Conservation (phyloP, 2,329 filamentous ascomycete species). For the Penicillium sp. region DNA sequence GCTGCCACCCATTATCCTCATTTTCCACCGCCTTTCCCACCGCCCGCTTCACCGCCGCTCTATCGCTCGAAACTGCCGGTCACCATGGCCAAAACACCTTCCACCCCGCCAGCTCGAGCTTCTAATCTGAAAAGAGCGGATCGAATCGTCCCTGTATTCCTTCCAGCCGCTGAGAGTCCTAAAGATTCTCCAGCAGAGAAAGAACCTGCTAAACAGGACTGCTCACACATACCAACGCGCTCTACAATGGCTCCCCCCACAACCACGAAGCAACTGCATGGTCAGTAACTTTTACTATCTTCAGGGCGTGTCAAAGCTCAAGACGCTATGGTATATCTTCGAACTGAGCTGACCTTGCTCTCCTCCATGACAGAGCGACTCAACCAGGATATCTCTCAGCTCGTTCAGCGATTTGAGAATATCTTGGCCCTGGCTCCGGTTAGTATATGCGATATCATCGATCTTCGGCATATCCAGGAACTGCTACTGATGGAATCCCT, state of each 20-base stretch:
- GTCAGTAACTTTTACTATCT: slow-evolving; percentile 12
- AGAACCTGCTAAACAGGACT: neutral
- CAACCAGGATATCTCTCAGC: slow-evolving; percentile 40
- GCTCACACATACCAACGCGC: neutral
- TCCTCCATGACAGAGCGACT: slow-evolving; percentile 36
- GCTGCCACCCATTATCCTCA: neutral
- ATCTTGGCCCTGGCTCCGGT: slow-evolving; percentile 51
- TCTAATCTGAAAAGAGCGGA: neutral
- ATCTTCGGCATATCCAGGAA: neutral
- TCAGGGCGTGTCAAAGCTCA: neutral
- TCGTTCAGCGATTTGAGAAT: slow-evolving; percentile 51
- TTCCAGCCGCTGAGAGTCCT: neutral
- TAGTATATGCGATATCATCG: slow-evolving; percentile 6
- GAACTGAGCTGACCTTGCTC: neutral
- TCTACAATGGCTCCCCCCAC: slow-evolving; percentile 31
- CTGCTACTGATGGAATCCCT: neutral
- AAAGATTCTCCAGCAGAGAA: neutral
- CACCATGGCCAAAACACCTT: neutral
- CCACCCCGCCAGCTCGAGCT: neutral
- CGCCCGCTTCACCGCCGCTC: neutral
- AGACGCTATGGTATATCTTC: neutral
- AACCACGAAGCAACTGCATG: slow-evolving; percentile 24
- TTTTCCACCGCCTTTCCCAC: neutral
- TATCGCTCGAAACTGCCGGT: neutral
- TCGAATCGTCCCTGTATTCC: neutral